phyloP scores from a whole-genome alignment of 441 rosid species.

The Populus hybrid region DNA sequence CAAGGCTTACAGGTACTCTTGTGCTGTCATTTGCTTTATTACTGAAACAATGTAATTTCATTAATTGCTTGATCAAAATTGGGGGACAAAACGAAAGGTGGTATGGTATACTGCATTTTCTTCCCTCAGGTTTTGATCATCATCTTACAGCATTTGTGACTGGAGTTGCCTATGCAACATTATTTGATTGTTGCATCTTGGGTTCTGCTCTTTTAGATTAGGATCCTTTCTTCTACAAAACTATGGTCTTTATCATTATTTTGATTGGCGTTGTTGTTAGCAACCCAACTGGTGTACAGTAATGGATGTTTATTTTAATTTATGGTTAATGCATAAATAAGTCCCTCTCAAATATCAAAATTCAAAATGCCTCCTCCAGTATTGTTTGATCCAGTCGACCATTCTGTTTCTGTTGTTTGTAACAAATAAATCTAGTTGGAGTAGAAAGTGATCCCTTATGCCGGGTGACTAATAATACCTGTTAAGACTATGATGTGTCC shows the following conservation, averaged over 20 bases:
- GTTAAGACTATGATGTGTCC: not conserved
- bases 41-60: not conserved
- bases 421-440: not conserved
- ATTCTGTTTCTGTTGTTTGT: not conserved
- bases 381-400: not conserved
- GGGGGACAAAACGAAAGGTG: not conserved
- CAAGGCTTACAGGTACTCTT: slow-evolving; percentile 63
- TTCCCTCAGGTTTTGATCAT: slow-evolving; percentile 1
- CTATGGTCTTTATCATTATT: not conserved
- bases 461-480: not conserved
- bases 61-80: not conserved
- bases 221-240: not conserved
- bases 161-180: slow-evolving; percentile 5
- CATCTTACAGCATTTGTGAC: not conserved
- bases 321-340: not conserved
- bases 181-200: not conserved
- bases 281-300: not conserved
- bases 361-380: not conserved
- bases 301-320: not conserved
- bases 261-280: not conserved
- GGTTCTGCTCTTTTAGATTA: slow-evolving; percentile 3
- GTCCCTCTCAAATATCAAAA: not conserved
- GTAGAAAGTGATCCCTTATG: not conserved
- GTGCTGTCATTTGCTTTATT: slow-evolving; percentile 2
- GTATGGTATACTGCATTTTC: no score